A percentile compares a stretch with the other conserved stretches of the same genome.
phyloP scores from a whole-genome alignment of 2,329 filamentous ascomycete genomes.

The Cladobotryum protrusum region DNA sequence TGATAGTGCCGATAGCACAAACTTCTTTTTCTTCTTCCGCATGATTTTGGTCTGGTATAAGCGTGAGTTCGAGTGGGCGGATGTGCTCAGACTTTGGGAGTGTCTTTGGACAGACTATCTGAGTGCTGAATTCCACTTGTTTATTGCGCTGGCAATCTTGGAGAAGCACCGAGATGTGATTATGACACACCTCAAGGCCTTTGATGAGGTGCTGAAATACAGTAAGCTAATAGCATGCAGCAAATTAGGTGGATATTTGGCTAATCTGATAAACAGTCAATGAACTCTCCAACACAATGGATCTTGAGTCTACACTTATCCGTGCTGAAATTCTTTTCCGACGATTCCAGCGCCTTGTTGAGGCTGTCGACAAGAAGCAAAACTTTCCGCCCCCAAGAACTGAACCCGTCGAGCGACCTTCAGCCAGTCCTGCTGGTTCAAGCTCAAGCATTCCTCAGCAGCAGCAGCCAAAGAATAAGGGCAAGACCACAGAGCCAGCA shows the following conservation, averaged over 20 bases:
- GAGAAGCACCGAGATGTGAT: slow-evolving; percentile 97
- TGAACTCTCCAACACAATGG: slow-evolving; percentile 88
- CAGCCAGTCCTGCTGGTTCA: neutral
- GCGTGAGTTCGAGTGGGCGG: slow-evolving; percentile 86
- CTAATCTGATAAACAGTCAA: slow-evolving; percentile 61
- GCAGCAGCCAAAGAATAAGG: slow-evolving; percentile 21
- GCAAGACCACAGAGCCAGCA: slow-evolving; percentile 31
- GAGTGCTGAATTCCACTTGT: slow-evolving; percentile 87
- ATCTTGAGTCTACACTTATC: slow-evolving; percentile 78
- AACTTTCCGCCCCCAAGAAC: slow-evolving; percentile 62
- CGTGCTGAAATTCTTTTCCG: slow-evolving; percentile 84
- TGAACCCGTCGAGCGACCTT: slow-evolving; percentile 14
- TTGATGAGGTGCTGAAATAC: slow-evolving; percentile 97
- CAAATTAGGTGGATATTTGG: no score
- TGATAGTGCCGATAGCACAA: slow-evolving; percentile 85
- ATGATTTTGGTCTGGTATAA: slow-evolving; percentile 99
- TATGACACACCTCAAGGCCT: slow-evolving; percentile 87
- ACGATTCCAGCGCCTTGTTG: slow-evolving; percentile 80
- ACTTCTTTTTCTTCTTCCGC: slow-evolving; percentile 99
- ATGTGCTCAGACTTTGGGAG: slow-evolving; percentile 88
- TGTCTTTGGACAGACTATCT: slow-evolving; percentile 88
- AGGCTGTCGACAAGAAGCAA: slow-evolving; percentile 85
- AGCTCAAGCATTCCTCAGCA: neutral
- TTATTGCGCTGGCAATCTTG: slow-evolving; percentile 86
- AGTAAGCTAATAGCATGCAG: slow-evolving; percentile 45